A percentile compares a stretch with the other conserved stretches of the same genome.
These are phyloP conservation scores for Albugo laibachii DNA, from an alignment of 352 stramenopile genomes.

Conservation along the genomic window DNA sequence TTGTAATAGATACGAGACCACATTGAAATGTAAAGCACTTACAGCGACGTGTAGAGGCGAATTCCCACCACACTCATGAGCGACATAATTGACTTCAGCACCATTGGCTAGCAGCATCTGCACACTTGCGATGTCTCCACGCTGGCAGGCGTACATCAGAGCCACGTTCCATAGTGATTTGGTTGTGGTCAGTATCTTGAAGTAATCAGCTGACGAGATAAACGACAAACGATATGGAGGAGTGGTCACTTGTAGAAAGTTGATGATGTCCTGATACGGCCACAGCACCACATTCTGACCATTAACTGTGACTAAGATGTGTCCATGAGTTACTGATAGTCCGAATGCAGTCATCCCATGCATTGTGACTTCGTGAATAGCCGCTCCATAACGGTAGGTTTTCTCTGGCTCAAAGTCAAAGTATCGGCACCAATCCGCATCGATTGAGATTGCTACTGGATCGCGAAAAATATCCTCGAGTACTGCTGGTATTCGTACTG, in stretches of 20 bases:
- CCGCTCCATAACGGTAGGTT: slow-evolving; percentile 66
- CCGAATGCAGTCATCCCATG: slow-evolving; percentile 55
- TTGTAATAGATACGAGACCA: slow-evolving; percentile 75
- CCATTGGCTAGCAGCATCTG: slow-evolving; percentile 78
- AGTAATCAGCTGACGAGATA: slow-evolving; percentile 68
- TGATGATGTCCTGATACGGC: slow-evolving; percentile 53
- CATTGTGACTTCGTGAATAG: slow-evolving; percentile 55
- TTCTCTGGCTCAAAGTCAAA: slow-evolving; percentile 67
- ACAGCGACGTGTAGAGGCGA: slow-evolving; percentile 63
- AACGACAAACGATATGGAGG: slow-evolving; percentile 64
- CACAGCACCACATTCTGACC: slow-evolving; percentile 75
- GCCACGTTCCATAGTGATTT: slow-evolving; percentile 80
- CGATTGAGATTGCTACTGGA: slow-evolving; percentile 75
- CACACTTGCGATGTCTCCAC: slow-evolving; percentile 60
- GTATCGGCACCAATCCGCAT: slow-evolving; percentile 61
- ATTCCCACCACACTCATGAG: slow-evolving; percentile 57
- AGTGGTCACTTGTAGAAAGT: slow-evolving; percentile 34
- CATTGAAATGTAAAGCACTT: slow-evolving; percentile 63
- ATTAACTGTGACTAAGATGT: slow-evolving; percentile 71
- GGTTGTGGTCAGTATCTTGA: slow-evolving; percentile 73
- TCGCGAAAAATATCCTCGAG: slow-evolving; percentile 82
- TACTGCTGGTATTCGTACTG: slow-evolving; percentile 69
- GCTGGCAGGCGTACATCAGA: slow-evolving; percentile 71
- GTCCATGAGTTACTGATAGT: slow-evolving; percentile 45
- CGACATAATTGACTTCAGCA: slow-evolving; percentile 76